Evolutionary conservation across 2,329 filamentous ascomycete species (phyloP).

Genomic region (Leptographium lundbergii): DNA sequence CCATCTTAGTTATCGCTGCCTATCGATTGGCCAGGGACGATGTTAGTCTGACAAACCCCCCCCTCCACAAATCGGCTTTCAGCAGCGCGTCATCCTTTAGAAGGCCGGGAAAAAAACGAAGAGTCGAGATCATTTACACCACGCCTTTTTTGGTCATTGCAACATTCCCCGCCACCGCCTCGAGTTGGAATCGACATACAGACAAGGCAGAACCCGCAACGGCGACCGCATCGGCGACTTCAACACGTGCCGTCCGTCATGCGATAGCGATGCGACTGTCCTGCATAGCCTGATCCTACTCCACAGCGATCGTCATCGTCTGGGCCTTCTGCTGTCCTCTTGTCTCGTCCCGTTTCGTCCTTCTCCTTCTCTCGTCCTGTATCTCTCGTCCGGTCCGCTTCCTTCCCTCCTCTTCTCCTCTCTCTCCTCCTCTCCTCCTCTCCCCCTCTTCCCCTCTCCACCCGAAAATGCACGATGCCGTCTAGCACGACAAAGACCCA

Average conservation of each 20-base stretch:
- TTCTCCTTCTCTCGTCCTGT: too few species aligned
- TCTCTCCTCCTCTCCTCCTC: neutral
- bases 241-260: neutral
- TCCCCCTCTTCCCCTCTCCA: neutral
- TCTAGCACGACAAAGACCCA: constrained; percentile 21
- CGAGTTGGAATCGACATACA: neutral
- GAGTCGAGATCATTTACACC: neutral
- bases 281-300: neutral
- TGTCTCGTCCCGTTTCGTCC: too few species aligned
- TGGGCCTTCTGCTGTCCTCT: neutral
- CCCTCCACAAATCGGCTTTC: neutral
- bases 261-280: neutral
- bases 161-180: neutral
- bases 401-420: too few species aligned
- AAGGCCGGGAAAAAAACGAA: neutral
- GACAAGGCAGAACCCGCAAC: neutral
- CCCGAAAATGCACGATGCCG: constrained; percentile 18
- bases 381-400: too few species aligned
- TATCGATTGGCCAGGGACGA: neutral
- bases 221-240: neutral
- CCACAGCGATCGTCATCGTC: neutral
- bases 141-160: neutral
- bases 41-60: neutral
- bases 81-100: constrained; percentile 1
- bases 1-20: neutral